Conservation (phyloP, 768 basidiomycete species). For the Albatrellus ellisii region DNA sequence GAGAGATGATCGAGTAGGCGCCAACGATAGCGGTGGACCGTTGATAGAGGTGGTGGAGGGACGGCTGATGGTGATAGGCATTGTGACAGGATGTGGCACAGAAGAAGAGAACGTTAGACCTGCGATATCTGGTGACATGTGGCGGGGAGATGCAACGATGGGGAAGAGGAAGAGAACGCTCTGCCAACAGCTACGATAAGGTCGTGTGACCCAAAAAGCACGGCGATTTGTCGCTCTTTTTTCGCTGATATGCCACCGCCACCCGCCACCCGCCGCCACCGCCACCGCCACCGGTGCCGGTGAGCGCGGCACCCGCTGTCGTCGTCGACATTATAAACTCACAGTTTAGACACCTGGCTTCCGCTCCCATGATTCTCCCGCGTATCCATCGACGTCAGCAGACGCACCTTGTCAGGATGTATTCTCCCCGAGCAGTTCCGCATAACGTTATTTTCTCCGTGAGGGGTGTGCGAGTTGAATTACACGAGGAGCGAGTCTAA, state of each 20-base stretch:
- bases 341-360: too few relatives aligned
- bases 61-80: slow-evolving; percentile 3
- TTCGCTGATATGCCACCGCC: too few relatives aligned
- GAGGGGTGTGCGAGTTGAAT: too few relatives aligned
- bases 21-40: too few relatives aligned
- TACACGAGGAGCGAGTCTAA: too few relatives aligned
- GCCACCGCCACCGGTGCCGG: neutral
- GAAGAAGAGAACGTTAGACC: slow-evolving; percentile 7
- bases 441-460: too few relatives aligned
- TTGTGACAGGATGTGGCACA: slow-evolving; percentile 4
- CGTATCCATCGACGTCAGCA: too few relatives aligned
- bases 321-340: too few relatives aligned
- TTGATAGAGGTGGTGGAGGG: slow-evolving; percentile 17
- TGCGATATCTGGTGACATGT: slow-evolving; percentile 10
- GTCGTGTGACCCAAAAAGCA: slow-evolving; percentile 10
- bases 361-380: too few relatives aligned
- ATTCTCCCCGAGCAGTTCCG: too few relatives aligned
- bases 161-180: neutral
- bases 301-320: neutral
- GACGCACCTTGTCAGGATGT: too few relatives aligned
- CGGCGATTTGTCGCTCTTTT: neutral
- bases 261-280: neutral
- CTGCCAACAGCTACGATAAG: neutral
- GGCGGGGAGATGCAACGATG: neutral
- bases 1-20: too few relatives aligned